These are phyloP conservation scores for Ceratocystis albifundus DNA, from an alignment of 2,329 filamentous ascomycete species.

Conservation along the genomic window DNA sequence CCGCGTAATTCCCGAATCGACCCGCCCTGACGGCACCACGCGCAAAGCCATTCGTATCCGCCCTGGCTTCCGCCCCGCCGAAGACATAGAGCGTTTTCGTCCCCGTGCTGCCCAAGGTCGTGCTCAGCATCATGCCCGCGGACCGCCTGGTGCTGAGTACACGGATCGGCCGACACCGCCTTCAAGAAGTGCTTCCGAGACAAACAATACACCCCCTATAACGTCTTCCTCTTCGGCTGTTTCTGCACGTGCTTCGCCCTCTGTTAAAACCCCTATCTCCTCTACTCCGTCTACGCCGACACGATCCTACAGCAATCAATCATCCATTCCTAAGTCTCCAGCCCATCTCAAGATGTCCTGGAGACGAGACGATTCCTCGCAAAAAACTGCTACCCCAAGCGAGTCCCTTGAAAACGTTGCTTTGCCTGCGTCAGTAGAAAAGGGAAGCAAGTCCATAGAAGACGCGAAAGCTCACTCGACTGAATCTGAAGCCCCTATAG, in stretches of 20 bases:
- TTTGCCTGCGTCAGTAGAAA: not conserved
- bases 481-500: conserved; percentile 11
- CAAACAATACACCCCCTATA: not conserved
- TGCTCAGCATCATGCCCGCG: conserved; percentile 31
- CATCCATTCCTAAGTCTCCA: not conserved
- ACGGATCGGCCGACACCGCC: not conserved
- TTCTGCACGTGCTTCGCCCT: not conserved
- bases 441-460: not conserved
- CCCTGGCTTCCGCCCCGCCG: conserved; percentile 84
- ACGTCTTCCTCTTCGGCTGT: not conserved
- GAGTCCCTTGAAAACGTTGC: not conserved
- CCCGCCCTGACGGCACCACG: conserved; percentile 78
- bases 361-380: conserved; percentile 7
- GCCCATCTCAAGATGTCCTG: conserved; percentile 15
- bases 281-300: not conserved
- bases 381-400: not conserved
- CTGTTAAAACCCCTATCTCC: not conserved
- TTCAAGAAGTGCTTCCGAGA: not conserved
- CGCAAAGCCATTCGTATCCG: conserved; percentile 88
- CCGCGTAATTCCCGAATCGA: conserved; percentile 78
- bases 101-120: conserved; percentile 73
- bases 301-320: not conserved
- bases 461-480: not conserved
- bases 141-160: conserved; percentile 8
- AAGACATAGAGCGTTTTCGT: conserved; percentile 94